phyloP scores from a whole-genome alignment of 129 eudicot species.

The Helianthus tuberosus region DNA sequence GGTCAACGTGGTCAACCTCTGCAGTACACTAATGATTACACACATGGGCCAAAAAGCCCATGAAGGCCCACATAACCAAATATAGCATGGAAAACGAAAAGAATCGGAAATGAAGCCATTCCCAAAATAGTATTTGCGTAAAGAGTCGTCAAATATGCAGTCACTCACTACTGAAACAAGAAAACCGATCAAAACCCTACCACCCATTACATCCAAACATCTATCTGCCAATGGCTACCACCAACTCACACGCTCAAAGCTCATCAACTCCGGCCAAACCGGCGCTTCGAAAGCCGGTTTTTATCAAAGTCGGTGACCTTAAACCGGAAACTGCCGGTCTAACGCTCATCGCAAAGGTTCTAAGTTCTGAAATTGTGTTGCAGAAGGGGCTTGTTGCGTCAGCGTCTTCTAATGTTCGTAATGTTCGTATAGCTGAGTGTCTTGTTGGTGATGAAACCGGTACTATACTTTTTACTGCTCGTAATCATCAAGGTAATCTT shows the following conservation, averaged over 20 bases:
- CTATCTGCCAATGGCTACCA: conserved; percentile 21
- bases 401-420: conserved; percentile 17
- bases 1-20: too few relatives aligned
- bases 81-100: conserved; percentile 33
- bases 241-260: conserved; percentile 23
- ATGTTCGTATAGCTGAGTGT: conserved; percentile 41
- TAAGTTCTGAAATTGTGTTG: conserved; percentile 31
- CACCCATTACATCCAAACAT: too few relatives aligned
- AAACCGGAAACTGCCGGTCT: conserved; percentile 40
- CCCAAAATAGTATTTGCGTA: conserved; percentile 36
- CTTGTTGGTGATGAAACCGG: conserved; percentile 50
- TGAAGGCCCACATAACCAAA: conserved; percentile 20
- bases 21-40: not conserved
- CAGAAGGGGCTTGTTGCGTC: conserved; percentile 28
- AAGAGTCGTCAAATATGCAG: conserved; percentile 21
- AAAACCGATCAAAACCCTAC: conserved; percentile 15
- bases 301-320: conserved; percentile 22
- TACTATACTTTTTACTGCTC: conserved; percentile 39
- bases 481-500: conserved; percentile 43
- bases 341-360: conserved; percentile 34
- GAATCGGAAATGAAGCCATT: conserved; percentile 9
- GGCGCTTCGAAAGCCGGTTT: conserved; percentile 41
- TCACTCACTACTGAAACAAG: not conserved
- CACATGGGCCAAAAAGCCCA: not conserved
- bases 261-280: conserved; percentile 31